Percentiles rank a stretch among this genome's conserved stretches.
Evolutionary conservation across 352 stramenopile species (phyloP).

Genomic region (Phytophthora citricola): DNA sequence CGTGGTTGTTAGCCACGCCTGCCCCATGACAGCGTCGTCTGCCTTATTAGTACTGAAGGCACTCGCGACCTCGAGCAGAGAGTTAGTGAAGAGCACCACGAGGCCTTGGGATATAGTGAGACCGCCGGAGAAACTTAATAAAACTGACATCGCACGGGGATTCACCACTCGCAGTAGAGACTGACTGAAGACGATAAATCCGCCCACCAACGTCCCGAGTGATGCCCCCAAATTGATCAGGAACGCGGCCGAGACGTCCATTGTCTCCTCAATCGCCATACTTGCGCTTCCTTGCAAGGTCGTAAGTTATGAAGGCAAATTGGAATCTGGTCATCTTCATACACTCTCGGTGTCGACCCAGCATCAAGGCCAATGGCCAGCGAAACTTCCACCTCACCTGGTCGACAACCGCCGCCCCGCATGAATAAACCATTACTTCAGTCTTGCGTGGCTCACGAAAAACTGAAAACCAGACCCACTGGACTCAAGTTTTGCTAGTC

Average conservation of each 20-base stretch:
- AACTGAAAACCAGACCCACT: conserved; percentile 12
- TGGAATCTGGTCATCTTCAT: conserved; percentile 13
- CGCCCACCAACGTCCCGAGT: conserved; percentile 58
- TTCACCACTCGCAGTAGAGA: conserved; percentile 57
- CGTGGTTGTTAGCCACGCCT: conserved; percentile 80
- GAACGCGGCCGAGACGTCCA: conserved; percentile 33
- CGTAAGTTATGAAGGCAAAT: conserved; percentile 2
- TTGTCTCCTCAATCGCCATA: conserved; percentile 30
- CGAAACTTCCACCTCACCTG: conserved; percentile 8
- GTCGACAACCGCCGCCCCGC: conserved; percentile 11
- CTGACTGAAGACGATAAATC: conserved; percentile 61
- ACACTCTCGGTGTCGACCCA: conserved; percentile 1
- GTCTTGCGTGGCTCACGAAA: conserved; percentile 9
- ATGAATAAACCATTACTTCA: conserved; percentile 9
- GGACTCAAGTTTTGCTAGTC: conserved; percentile 13
- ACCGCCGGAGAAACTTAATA: conserved; percentile 59
- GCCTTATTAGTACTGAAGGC: conserved; percentile 28
- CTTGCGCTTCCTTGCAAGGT: neutral
- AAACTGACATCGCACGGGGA: conserved; percentile 47
- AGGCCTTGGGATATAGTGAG: conserved; percentile 80
- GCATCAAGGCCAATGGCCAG: conserved; percentile 4
- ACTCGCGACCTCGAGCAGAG: conserved; percentile 36
- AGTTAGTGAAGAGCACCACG: conserved; percentile 67
- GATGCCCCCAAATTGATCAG: conserved; percentile 53
- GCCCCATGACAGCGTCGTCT: conserved; percentile 28